Base-by-base conservation (phyloP, 1,284 basidiomycete species). In the Cerioporus squamosus region DNA sequence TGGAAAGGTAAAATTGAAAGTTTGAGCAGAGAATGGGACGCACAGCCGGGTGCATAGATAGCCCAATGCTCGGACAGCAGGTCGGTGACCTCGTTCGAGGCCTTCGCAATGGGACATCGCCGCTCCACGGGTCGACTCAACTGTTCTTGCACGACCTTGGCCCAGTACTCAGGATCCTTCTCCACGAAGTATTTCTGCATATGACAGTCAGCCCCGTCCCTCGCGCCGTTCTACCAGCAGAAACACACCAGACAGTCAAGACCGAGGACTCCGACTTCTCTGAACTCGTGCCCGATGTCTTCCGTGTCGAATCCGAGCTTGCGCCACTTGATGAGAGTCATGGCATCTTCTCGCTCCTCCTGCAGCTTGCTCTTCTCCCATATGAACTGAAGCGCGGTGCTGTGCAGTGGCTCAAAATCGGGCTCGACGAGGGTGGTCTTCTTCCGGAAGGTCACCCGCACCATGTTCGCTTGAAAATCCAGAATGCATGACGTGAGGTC, bases 381-480 rank as follows among this genome's bases (percentile, higher is more conserved):
- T 57, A 96, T 88, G 61, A 83, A 87, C 18, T 84, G 77, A 18
- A 97, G 77, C 48, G 85, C 80, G 15, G 79, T 79, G 29, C 80
- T 81, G 67, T 95, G 91, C 0, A 77, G 74, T 2, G 81, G 77
- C 63, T 90, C 85, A 43, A 75, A 74, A 24, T 86, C 83, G 3
- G 90, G 86, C 63, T 93, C 86, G 31, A 97, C 90, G 2, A 85
- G 76, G 0, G 88, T 91, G 7, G 82, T 86, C 73, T 96, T 93
- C 71, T 90, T 90, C 51, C 88, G 85, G 68, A 93, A 90, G 2
- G 90, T 88, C 17, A 95, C 86, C 26, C 91, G 84, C 53, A 94
- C 82, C 67, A 95, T 87, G 72, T 94, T 94, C 42, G 91, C 87
- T 79, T 97, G 95, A 73, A 97, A 97, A 67, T 96, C 93, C 56